These are phyloP conservation scores for Rhodotorula sp. DNA, from an alignment of 1,284 basidiomycete species.

Conservation along the genomic window DNA sequence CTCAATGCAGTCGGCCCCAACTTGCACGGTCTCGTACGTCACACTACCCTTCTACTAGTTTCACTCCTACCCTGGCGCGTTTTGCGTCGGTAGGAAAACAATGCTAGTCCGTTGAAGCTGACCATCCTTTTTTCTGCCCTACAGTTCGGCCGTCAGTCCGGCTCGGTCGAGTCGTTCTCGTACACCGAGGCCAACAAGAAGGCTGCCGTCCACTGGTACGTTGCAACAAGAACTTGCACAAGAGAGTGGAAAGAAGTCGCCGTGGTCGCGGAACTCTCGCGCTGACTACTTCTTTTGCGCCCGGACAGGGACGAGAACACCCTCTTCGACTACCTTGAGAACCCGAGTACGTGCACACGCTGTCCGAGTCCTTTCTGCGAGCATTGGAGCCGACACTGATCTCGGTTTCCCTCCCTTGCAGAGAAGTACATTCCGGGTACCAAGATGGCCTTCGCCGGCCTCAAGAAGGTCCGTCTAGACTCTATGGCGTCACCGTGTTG, in stretches of 20 bases:
- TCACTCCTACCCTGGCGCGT: no score
- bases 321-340: constrained; percentile 79
- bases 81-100: background rate
- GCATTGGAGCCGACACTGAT: no score
- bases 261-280: no score
- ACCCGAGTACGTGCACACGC: background rate
- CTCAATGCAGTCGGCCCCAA: constrained; percentile 73
- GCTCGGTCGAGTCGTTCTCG: constrained; percentile 79
- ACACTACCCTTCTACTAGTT: background rate
- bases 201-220: constrained; percentile 79
- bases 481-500: constrained; percentile 53
- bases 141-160: constrained; percentile 77
- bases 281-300: no score
- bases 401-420: background rate
- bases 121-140: constrained; percentile 55
- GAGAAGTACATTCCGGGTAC: constrained; percentile 88
- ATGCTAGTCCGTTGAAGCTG: background rate
- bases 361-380: no score
- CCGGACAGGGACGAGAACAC: constrained; percentile 62
- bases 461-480: constrained; percentile 72
- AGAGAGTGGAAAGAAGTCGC: no score
- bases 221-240: background rate
- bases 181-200: constrained; percentile 89
- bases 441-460: constrained; percentile 80
- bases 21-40: constrained; percentile 69